These are phyloP conservation scores for Gossypium rotundifolium DNA, from an alignment of 345 rosid genomes.

Conservation along the genomic window DNA sequence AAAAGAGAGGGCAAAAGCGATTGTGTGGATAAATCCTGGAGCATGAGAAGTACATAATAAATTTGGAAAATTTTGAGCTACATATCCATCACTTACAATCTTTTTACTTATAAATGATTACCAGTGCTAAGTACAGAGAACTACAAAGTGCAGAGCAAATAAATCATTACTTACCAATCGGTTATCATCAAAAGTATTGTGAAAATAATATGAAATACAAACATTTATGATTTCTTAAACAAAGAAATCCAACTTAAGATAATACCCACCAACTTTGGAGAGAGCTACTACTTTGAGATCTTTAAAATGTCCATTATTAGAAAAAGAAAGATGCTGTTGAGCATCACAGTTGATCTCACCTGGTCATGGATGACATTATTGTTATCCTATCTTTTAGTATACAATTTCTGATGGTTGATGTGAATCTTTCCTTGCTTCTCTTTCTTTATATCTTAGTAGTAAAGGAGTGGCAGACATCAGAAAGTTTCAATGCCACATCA, in stretches of 20 bases:
- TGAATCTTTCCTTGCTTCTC: neutral
- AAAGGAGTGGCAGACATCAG: constrained; percentile 27
- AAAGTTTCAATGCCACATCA: constrained; percentile 34
- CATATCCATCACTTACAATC: too few relatives aligned
- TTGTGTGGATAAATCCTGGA: too few relatives aligned
- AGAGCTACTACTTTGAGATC: neutral
- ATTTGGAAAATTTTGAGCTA: too few relatives aligned
- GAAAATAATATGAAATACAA: neutral
- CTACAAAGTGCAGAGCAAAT: neutral
- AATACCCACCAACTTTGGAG: neutral
- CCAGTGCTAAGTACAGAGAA: neutral
- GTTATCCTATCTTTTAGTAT: neutral
- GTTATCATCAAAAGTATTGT: neutral
- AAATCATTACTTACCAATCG: neutral
- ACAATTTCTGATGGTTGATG: constrained; percentile 3
- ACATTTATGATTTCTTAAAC: neutral
- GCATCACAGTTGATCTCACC: constrained; percentile 1
- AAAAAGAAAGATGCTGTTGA: neutral
- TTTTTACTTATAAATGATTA: too few relatives aligned
- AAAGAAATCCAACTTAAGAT: neutral
- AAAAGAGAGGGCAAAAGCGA: too few relatives aligned
- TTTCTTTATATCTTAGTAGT: constrained; percentile 9
- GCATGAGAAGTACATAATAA: too few relatives aligned
- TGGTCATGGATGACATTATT: constrained; percentile 18
- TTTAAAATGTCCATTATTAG: neutral